Evolutionary conservation across 2,329 filamentous ascomycete species (phyloP), one percentile per base, ranked within the genome.

Genomic region (Pseudocercospora macadamiae): DNA sequence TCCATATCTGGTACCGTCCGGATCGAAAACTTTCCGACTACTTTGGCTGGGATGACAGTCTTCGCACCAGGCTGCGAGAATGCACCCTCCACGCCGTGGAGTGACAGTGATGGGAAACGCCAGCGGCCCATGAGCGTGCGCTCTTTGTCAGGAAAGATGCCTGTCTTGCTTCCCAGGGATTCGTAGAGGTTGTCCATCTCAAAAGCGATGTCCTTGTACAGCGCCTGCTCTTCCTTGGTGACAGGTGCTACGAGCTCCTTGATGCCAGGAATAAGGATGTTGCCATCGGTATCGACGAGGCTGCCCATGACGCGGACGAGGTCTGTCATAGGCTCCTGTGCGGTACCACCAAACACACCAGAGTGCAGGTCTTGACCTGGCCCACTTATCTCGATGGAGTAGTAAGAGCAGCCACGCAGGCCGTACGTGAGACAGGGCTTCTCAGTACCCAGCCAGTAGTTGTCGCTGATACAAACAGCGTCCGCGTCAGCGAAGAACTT

Each of bases 361-460:
- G 90, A 96, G 83, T 99, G 95, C 63, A 99, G 83, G 75, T 99
- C 95, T 66, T 93, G 90, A 37, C 88, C 95, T 9, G 95, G 95
- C 0, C 95, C 95, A 7, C 89, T 92, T 64, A 99, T 82, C 77
- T 95, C 90, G 67, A 99, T 79, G 53, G 89, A 90, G 82, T 97
- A 99, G 84, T 99, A 99, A 82, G 96, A 97, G 86, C 91, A 96
- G 54, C 95, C 95, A 67, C 95, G 90, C 63, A 99, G 89, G 68
- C 95, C 95, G 75, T 99, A 99, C 8, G 95, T 99, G 72, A 99
- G 80, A 77, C 95, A 99, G 10, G 95, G 95, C 84, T 97, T 97
- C 83, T 97, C 92, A 4, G 95, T 97, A 59, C 95, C 95, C 37
- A 99, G 87, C 95, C 95, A 99, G 86, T 99, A 99, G 84, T 99